These are phyloP conservation scores for Bothriochloa decipiens DNA, from an alignment of 176 grass and related monocot species.

Conservation along the genomic window DNA sequence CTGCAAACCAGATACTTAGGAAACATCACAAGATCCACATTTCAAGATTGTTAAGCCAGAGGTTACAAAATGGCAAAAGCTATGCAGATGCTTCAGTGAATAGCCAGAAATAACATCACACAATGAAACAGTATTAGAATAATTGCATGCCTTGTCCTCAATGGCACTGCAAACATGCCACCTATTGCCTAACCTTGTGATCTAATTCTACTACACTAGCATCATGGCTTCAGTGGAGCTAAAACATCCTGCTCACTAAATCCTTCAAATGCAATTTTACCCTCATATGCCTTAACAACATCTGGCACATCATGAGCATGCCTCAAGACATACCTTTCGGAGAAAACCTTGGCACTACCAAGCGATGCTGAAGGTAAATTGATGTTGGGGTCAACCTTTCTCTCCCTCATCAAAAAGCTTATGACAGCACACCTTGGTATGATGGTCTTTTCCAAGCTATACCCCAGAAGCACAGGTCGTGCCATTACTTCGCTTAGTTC, in stretches of 20 bases:
- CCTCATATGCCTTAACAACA: conserved; percentile 47
- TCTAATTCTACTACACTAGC: not conserved
- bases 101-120: not conserved
- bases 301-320: conserved; percentile 46
- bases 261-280: conserved; percentile 55
- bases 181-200: not conserved
- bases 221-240: not conserved
- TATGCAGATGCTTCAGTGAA: conserved; percentile 20
- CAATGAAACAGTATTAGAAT: conserved; percentile 17
- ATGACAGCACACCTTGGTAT: conserved; percentile 54
- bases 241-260: not conserved
- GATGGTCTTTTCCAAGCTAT: conserved; percentile 53
- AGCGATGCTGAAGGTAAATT: not conserved
- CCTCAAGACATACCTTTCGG: not conserved
- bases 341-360: not conserved
- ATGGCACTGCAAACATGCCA: not conserved
- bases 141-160: conserved; percentile 30
- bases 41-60: not conserved
- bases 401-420: conserved; percentile 49
- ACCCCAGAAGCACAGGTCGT: not conserved
- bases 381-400: conserved; percentile 30
- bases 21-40: not conserved
- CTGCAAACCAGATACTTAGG: not conserved
- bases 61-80: not conserved
- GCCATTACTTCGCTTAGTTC: conserved; percentile 7